phyloP scores from a whole-genome alignment of 2,329 filamentous ascomycete genomes.

The Rhinocladiella mackenziei region DNA sequence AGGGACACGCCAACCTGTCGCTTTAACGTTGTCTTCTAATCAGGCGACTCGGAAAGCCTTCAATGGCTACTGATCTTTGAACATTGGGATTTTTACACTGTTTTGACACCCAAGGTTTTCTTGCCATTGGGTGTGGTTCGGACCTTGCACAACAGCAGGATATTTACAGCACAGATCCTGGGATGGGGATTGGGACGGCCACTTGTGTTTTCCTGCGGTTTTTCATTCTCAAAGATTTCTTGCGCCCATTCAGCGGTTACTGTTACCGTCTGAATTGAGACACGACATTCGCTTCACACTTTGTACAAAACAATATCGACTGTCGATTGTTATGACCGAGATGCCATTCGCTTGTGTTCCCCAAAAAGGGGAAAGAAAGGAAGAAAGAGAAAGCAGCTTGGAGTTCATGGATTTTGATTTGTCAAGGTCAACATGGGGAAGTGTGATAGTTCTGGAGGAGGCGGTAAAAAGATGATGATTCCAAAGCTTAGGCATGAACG shows the following conservation, averaged over 20 bases:
- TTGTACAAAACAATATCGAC: constrained; percentile 25
- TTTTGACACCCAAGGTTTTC: no score
- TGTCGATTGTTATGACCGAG: constrained; percentile 24
- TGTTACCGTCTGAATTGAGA: constrained; percentile 19
- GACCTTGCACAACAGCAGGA: constrained; percentile 1
- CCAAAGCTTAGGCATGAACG: no score
- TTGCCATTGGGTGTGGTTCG: neutral
- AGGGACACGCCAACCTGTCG: constrained; percentile 4
- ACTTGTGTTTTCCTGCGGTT: constrained; percentile 1
- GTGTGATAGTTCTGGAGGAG: no score
- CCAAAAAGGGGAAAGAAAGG: constrained; percentile 3
- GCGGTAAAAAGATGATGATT: no score
- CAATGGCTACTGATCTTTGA: neutral
- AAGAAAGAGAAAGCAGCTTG: no score
- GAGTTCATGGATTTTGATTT: no score
- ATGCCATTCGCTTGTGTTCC: constrained; percentile 25
- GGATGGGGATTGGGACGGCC: neutral
- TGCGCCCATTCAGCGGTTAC: constrained; percentile 18
- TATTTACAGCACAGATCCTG: neutral
- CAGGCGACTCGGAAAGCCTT: constrained; percentile 5
- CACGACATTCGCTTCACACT: constrained; percentile 23
- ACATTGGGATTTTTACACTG: neutral
- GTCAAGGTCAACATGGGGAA: no score
- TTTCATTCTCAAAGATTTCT: constrained; percentile 1
- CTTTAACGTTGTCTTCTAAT: constrained; percentile 2